A percentile compares a stretch with the other conserved stretches of the same genome.
Evolutionary conservation across 169 alveolate genomes (phyloP).

Genomic region (Pseudocohnilembus persalinus): DNA sequence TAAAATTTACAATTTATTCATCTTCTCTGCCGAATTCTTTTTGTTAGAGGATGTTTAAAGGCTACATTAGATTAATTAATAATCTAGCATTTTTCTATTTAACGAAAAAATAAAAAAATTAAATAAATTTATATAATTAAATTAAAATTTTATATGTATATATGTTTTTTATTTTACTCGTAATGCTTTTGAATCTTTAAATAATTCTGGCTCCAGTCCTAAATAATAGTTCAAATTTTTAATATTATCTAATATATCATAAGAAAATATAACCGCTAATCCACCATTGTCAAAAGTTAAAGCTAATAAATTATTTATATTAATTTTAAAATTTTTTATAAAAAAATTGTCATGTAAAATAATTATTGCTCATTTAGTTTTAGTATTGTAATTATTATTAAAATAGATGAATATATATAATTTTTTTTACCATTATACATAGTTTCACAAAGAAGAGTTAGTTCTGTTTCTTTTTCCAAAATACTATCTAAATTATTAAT

Average conservation of each 20-base stretch:
- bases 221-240: background rate
- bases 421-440: background rate
- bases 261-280: background rate
- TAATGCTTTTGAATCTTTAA: background rate
- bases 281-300: background rate
- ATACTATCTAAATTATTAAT: background rate
- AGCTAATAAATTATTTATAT: background rate
- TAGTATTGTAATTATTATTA: too few relatives aligned
- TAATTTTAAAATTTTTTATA: too few relatives aligned
- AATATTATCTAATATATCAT: too few relatives aligned
- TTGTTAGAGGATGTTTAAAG: background rate
- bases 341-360: too few relatives aligned
- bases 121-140: too few relatives aligned
- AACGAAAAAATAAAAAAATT: too few relatives aligned
- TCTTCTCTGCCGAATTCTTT: background rate
- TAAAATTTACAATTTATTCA: too few relatives aligned
- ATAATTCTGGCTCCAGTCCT: background rate
- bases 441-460: background rate
- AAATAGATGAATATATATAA: too few relatives aligned
- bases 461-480: background rate
- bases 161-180: background rate
- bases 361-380: too few relatives aligned
- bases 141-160: too few relatives aligned
- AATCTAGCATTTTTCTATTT: background rate
- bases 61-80: background rate